phyloP scores from a whole-genome alignment of 371 early-diverging fungal species.

The Mortierella sp. region DNA sequence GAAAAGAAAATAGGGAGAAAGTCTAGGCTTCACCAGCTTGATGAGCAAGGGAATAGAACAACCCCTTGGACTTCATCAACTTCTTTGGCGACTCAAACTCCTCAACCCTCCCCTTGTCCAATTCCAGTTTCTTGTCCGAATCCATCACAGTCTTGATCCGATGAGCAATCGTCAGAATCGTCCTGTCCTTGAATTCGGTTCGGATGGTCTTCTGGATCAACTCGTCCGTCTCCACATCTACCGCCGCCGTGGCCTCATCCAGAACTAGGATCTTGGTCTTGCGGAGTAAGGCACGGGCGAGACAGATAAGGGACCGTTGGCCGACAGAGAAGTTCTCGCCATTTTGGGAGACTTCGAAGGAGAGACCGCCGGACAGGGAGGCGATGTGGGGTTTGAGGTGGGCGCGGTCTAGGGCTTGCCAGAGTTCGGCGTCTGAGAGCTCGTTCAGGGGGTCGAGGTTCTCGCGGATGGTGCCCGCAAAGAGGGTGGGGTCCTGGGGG shows the following conservation, averaged over 20 bases:
- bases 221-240: conserved; percentile 87
- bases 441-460: conserved; percentile 82
- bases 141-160: conserved; percentile 87
- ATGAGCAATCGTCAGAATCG: conserved; percentile 83
- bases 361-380: conserved; percentile 72
- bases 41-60: conserved; percentile 64
- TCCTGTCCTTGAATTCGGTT: conserved; percentile 69
- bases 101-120: conserved; percentile 82
- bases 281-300: conserved; percentile 86
- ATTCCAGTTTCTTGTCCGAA: conserved; percentile 87
- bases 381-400: conserved; percentile 71
- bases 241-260: conserved; percentile 94
- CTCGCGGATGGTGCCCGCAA: conserved; percentile 71
- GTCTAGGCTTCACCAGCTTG: conserved; percentile 29
- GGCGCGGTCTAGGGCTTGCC: conserved; percentile 75
- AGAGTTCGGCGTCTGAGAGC: conserved; percentile 74
- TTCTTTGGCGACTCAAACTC: conserved; percentile 78
- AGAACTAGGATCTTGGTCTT: conserved; percentile 81
- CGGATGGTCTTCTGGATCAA: conserved; percentile 91
- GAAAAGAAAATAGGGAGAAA: not conserved
- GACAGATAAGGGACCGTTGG: conserved; percentile 85
- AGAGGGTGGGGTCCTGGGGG: conserved; percentile 94
- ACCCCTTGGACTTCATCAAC: conserved; percentile 63
- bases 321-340: conserved; percentile 95
- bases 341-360: conserved; percentile 73